A percentile compares a stretch with the other conserved stretches of the same genome.
Conservation (phyloP, 805 yeast species). For the Alloascoidea africana region DNA sequence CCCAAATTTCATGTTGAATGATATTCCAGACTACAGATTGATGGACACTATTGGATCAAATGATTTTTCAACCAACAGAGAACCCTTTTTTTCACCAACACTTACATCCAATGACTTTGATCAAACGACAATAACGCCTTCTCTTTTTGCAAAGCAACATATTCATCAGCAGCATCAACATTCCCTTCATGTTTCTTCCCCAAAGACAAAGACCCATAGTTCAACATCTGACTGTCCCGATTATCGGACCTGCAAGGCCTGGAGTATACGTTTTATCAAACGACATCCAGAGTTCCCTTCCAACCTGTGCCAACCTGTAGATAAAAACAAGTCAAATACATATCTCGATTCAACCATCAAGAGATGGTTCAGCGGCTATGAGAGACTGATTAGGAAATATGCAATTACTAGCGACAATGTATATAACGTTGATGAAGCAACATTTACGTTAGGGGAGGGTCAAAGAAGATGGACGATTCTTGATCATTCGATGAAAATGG, state of each 20-base stretch:
- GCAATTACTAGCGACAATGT: not conserved
- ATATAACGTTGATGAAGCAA: not conserved
- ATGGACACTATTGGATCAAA: too few species aligned
- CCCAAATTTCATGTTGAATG: too few species aligned
- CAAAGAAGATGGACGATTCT: not conserved
- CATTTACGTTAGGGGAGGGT: not conserved
- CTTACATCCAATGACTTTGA: too few species aligned
- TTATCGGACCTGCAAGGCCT: not conserved
- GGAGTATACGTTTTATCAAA: not conserved
- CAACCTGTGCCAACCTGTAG: not conserved
- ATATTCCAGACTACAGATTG: too few species aligned
- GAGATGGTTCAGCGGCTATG: slow-evolving; percentile 1
- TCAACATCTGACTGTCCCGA: not conserved
- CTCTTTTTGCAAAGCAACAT: too few species aligned
- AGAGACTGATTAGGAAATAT: not conserved
- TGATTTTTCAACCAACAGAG: too few species aligned
- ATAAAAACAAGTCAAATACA: not conserved
- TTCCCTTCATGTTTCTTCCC: not conserved
- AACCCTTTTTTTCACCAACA: too few species aligned
- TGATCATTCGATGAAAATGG: not conserved
- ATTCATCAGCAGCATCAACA: not conserved
- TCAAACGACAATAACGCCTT: too few species aligned
- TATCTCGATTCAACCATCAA: not conserved
- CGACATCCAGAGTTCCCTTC: slow-evolving; percentile 1
- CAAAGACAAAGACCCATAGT: not conserved